These are phyloP conservation scores for Acrocalymma vagum DNA, from an alignment of 2,329 filamentous ascomycete species.

Conservation along the genomic window DNA sequence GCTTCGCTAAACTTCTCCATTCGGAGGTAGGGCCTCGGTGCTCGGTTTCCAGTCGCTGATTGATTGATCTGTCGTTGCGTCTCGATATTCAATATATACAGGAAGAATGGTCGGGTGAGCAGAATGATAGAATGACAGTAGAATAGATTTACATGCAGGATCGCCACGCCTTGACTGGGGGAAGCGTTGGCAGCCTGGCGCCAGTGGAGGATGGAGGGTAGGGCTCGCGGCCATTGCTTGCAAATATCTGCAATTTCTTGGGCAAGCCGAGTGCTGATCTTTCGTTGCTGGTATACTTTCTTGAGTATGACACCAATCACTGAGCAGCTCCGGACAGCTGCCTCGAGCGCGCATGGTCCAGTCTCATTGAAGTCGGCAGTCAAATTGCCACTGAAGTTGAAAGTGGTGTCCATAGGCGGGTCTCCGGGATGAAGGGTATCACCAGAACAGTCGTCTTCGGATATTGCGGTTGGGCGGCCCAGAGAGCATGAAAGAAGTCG, in stretches of 20 bases:
- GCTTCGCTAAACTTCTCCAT: conserved; percentile 60
- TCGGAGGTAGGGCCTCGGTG: conserved; percentile 38
- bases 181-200: conserved; percentile 55
- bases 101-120: conserved; percentile 70
- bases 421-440: conserved; percentile 49
- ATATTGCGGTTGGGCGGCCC: conserved; percentile 69
- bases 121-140: conserved; percentile 71
- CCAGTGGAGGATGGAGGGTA: conserved; percentile 61
- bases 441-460: conserved; percentile 68
- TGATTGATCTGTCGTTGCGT: conserved; percentile 46
- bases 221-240: conserved; percentile 60
- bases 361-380: conserved; percentile 39
- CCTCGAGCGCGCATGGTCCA: conserved; percentile 58
- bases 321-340: conserved; percentile 65
- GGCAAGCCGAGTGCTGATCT: conserved; percentile 65
- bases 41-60: conserved; percentile 25
- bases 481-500: conserved; percentile 69
- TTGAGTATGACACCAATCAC: conserved; percentile 67
- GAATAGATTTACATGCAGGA: conserved; percentile 69
- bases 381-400: conserved; percentile 17
- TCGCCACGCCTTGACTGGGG: conserved; percentile 63
- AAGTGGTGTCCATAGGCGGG: conserved; percentile 26
- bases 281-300: conserved; percentile 67
- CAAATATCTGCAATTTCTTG: conserved; percentile 65
- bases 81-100: conserved; percentile 62